A percentile compares a stretch with the other conserved stretches of the same genome.
Conservation (phyloP, 345 rosid genomes). For the Eucalyptus regnans region DNA sequence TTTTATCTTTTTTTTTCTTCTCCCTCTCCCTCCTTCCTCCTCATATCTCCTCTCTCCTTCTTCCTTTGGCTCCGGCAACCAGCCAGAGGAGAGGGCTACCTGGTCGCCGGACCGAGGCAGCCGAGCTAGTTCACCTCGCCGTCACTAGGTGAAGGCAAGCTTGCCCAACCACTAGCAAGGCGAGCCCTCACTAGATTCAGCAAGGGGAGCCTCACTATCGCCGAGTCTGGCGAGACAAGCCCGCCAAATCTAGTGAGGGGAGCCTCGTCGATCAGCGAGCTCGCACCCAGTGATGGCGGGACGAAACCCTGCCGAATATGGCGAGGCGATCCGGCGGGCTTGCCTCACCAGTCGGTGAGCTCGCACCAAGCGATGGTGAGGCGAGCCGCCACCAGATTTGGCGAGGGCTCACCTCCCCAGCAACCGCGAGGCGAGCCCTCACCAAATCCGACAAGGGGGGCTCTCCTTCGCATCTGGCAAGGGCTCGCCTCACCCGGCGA, state of each 20-base stretch:
- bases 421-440: too few relatives aligned
- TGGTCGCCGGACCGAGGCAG: rapidly evolving
- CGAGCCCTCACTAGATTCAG: too few relatives aligned
- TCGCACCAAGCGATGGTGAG: rapidly evolving
- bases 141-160: rapidly evolving
- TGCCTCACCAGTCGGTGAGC: rapidly evolving
- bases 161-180: rapidly evolving
- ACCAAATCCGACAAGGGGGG: rapidly evolving
- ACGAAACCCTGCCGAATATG: rapidly evolving
- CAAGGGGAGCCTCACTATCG: rapidly evolving
- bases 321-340: rapidly evolving
- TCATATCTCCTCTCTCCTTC: too few relatives aligned
- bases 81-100: rapidly evolving
- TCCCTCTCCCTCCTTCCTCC: too few relatives aligned
- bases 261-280: rapidly evolving
- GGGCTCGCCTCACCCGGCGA: rapidly evolving
- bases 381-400: rapidly evolving
- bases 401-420: rapidly evolving
- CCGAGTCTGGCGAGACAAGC: rapidly evolving
- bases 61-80: too few relatives aligned
- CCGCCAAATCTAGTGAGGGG: rapidly evolving
- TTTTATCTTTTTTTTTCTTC: too few relatives aligned
- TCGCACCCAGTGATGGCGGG: rapidly evolving
- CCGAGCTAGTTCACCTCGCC: rapidly evolving
- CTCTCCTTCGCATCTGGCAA: rapidly evolving